These are phyloP conservation scores for Dendrothele bispora DNA, from an alignment of 768 basidiomycete genomes.

Conservation along the genomic window DNA sequence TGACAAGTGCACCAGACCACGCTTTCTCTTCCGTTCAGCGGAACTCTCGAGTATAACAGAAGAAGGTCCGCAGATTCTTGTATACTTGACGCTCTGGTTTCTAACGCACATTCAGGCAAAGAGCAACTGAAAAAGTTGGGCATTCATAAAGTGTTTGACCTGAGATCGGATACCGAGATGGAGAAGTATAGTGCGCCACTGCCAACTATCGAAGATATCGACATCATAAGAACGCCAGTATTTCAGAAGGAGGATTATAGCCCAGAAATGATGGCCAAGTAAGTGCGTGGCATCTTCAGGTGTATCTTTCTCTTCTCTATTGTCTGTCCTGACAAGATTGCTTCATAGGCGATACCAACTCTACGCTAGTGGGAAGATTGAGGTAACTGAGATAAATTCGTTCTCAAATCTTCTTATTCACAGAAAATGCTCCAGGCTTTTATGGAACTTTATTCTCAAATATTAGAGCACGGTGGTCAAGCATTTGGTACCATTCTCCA, in stretches of 20 bases:
- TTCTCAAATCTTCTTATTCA: background rate
- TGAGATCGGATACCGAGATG: constrained; percentile 80
- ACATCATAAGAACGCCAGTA: constrained; percentile 64
- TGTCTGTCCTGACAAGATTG: constrained; percentile 5
- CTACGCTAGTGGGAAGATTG: constrained; percentile 79
- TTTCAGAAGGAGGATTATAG: constrained; percentile 76
- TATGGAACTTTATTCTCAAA: constrained; percentile 79
- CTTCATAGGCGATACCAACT: constrained; percentile 59
- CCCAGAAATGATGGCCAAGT: constrained; percentile 84
- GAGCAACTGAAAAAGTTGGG: constrained; percentile 57
- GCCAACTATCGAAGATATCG: constrained; percentile 63
- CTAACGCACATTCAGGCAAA: constrained; percentile 43
- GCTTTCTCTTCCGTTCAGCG: constrained; percentile 64
- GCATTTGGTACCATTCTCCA: constrained; percentile 73
- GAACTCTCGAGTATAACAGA: constrained; percentile 72
- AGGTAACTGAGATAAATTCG: constrained; percentile 42
- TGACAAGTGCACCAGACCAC: constrained; percentile 55
- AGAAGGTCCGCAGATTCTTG: constrained; percentile 46
- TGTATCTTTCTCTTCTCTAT: constrained; percentile 6
- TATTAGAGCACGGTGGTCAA: constrained; percentile 68
- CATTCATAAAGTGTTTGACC: constrained; percentile 69
- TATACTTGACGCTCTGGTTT: background rate
- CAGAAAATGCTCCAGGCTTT: constrained; percentile 53
- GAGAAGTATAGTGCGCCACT: constrained; percentile 67
- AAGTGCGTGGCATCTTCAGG: constrained; percentile 52